Evolutionary conservation across 2,329 filamentous ascomycete species (phyloP).

Genomic region (Pseudogymnoascus sp.): DNA sequence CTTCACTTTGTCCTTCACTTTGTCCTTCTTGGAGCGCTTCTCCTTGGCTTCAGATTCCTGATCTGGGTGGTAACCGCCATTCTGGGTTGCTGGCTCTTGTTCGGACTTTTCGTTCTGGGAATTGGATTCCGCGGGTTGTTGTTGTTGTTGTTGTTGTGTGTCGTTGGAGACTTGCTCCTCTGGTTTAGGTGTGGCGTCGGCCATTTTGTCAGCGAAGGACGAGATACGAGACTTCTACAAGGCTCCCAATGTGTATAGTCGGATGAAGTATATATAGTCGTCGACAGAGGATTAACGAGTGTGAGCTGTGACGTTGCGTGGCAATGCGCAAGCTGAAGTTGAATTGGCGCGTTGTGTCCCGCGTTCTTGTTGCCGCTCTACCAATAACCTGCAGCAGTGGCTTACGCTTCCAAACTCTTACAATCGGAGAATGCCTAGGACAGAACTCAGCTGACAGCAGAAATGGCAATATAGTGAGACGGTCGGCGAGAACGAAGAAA

Average conservation of each 20-base stretch:
- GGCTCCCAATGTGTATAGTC: not conserved
- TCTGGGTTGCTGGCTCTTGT: not conserved
- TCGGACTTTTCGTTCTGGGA: not conserved
- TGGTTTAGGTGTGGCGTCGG: not conserved
- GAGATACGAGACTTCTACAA: not conserved
- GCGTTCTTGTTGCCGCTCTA: not conserved
- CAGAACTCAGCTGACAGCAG: not conserved
- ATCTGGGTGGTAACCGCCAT: not conserved
- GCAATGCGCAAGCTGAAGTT: not conserved
- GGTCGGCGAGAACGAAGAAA: not conserved
- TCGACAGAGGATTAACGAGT: not conserved
- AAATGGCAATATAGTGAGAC: not conserved
- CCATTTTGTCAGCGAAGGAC: not conserved
- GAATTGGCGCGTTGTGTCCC: not conserved
- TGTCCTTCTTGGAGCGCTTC: not conserved
- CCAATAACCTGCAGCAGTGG: not conserved
- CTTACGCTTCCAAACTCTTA: not conserved
- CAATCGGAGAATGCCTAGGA: not conserved
- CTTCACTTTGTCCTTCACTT: constrained; percentile 26
- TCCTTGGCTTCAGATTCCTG: not conserved
- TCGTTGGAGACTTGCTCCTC: not conserved
- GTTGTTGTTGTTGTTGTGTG: not conserved
- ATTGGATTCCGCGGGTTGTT: not conserved
- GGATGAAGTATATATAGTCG: not conserved
- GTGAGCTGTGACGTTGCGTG: not conserved